phyloP scores from a whole-genome alignment of 2,329 filamentous ascomycete genomes.

The Colletotrichum lupini region DNA sequence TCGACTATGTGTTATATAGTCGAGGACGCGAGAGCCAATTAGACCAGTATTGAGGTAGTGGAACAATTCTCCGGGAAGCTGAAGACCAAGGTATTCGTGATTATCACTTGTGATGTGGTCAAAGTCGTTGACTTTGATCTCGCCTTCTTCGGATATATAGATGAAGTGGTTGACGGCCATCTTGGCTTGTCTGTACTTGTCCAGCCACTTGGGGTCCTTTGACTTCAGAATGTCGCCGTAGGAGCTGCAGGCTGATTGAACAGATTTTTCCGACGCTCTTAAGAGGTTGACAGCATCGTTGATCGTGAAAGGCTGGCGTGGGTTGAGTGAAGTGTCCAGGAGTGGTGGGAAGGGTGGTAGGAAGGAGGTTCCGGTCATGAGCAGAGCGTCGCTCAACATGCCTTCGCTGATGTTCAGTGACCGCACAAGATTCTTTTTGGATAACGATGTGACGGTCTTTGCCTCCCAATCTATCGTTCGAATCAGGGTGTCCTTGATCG shows the following conservation, averaged over 20 bases:
- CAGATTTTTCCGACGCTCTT: constrained; percentile 74
- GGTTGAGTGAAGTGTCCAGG: constrained; percentile 66
- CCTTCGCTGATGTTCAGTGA: constrained; percentile 74
- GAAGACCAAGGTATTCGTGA: constrained; percentile 90
- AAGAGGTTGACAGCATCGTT: constrained; percentile 84
- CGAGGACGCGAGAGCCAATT: constrained; percentile 81
- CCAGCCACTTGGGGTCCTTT: constrained; percentile 80
- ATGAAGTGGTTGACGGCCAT: constrained; percentile 91
- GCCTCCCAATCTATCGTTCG: constrained; percentile 74
- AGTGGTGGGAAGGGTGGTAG: constrained; percentile 83
- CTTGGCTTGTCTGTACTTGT: constrained; percentile 87
- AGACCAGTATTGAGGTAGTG: constrained; percentile 89
- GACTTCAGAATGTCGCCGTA: constrained; percentile 83
- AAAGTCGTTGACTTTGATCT: constrained; percentile 78
- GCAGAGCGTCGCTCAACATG: constrained; percentile 84
- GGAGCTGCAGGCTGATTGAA: constrained; percentile 78
- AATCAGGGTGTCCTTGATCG: constrained; percentile 81
- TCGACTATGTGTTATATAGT: constrained; percentile 84
- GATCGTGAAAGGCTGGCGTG: constrained; percentile 70
- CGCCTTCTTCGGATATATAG: constrained; percentile 80
- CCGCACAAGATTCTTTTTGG: constrained; percentile 77
- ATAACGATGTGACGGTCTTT: constrained; percentile 70
- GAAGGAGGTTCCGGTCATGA: constrained; percentile 86
- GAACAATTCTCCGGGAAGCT: constrained; percentile 89
- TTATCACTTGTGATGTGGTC: constrained; percentile 84